Evolutionary conservation across 129 eudicot species (phyloP).

Genomic region (Arctium lappa): DNA sequence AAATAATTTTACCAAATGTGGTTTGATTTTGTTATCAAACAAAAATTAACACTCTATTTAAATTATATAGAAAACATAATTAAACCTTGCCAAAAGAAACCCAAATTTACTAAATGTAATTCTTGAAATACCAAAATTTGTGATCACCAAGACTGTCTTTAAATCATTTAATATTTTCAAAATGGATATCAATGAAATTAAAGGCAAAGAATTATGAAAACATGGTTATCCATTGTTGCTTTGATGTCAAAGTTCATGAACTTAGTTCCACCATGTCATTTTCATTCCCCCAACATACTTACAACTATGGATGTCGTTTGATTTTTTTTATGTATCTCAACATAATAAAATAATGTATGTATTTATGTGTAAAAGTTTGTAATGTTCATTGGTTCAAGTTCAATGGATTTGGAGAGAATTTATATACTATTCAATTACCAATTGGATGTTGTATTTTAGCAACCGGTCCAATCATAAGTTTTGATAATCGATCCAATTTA

Average conservation of each 20-base stretch:
- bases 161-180: neutral
- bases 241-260: slow-evolving; percentile 26
- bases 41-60: too few species aligned
- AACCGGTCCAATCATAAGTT: neutral
- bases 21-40: too few species aligned
- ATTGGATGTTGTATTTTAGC: neutral
- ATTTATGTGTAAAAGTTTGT: neutral
- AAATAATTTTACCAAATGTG: too few species aligned
- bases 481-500: neutral
- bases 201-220: neutral
- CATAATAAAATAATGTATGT: neutral
- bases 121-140: too few species aligned
- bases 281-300: slow-evolving; percentile 5
- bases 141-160: neutral
- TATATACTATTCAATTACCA: neutral
- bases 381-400: too few species aligned
- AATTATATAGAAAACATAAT: too few species aligned
- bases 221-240: slow-evolving; percentile 5
- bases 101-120: too few species aligned
- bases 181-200: neutral
- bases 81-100: too few species aligned
- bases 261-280: slow-evolving; percentile 15
- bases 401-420: neutral
- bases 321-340: neutral
- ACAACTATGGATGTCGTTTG: neutral